These are phyloP conservation scores for Nicotiana noctiflora DNA, from an alignment of 257 asterid genomes.

Conservation along the genomic window DNA sequence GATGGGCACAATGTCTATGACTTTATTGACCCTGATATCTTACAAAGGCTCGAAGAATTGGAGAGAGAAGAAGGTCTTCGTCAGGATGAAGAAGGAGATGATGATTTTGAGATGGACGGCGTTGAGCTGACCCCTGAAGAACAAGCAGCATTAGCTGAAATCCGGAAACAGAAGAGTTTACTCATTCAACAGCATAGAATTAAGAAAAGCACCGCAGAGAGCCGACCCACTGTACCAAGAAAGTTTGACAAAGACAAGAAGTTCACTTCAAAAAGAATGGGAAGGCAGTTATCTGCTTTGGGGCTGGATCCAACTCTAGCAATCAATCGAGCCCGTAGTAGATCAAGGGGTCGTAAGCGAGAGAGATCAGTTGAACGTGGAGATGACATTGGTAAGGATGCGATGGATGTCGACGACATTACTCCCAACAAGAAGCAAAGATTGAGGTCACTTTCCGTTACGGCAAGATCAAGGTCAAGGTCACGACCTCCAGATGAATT, in stretches of 20 bases:
- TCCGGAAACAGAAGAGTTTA: constrained; percentile 75
- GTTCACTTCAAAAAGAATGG: constrained; percentile 72
- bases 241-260: constrained; percentile 68
- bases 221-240: constrained; percentile 76
- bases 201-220: constrained; percentile 83
- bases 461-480: constrained; percentile 42
- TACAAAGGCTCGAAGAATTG: constrained; percentile 82
- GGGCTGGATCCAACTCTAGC: constrained; percentile 81
- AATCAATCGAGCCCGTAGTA: constrained; percentile 70
- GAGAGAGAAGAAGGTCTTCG: constrained; percentile 76
- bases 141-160: constrained; percentile 49
- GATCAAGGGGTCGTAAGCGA: constrained; percentile 87
- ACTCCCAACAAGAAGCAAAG: constrained; percentile 60
- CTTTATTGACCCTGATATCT: constrained; percentile 83
- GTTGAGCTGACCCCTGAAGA: constrained; percentile 76
- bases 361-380: constrained; percentile 54
- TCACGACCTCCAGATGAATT: constrained; percentile 64
- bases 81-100: constrained; percentile 67
- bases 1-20: constrained; percentile 94
- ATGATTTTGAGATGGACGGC: constrained; percentile 80
- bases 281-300: constrained; percentile 58
- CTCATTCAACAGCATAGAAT: constrained; percentile 78
- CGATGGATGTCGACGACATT: constrained; percentile 71
- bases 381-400: constrained; percentile 22
- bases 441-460: constrained; percentile 3